Evolutionary conservation across 305 asterid genomes (phyloP).

Genomic region (Solanum chacoense): DNA sequence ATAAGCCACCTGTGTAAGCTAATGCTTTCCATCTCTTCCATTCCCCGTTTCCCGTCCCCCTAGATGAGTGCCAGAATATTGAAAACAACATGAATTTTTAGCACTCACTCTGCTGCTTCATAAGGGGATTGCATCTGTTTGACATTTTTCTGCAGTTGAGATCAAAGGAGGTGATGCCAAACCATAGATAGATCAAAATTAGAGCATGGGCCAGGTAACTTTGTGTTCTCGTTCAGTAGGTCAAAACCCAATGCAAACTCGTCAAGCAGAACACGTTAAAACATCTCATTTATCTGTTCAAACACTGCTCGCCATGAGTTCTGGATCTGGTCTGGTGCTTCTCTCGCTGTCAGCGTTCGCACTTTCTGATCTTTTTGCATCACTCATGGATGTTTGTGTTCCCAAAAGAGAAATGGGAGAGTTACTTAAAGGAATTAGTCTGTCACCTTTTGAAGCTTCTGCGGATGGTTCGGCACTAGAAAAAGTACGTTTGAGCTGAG

Average conservation of each 20-base stretch:
- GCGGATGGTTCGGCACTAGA: constrained; percentile 31
- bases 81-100: not conserved
- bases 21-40: not conserved
- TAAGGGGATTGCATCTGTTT: not conserved
- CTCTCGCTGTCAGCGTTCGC: constrained; percentile 15
- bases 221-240: not conserved
- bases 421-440: constrained; percentile 34
- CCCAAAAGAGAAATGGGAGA: constrained; percentile 41
- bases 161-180: not conserved
- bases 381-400: constrained; percentile 18
- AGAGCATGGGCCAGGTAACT: not conserved
- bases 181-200: not conserved
- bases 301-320: constrained; percentile 56
- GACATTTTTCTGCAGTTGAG: not conserved
- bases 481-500: constrained; percentile 66
- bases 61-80: not conserved
- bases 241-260: not conserved
- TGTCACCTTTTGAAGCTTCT: constrained; percentile 28
- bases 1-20: not conserved
- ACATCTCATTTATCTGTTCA: constrained; percentile 13
- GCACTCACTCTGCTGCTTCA: not conserved
- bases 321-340: constrained; percentile 30
- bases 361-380: constrained; percentile 26
- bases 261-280: not conserved
- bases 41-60: not conserved